Evolutionary conservation across 2,329 filamentous ascomycete species (phyloP), one percentile per base, ranked within the genome.

Genomic region (Xylaria sp.): DNA sequence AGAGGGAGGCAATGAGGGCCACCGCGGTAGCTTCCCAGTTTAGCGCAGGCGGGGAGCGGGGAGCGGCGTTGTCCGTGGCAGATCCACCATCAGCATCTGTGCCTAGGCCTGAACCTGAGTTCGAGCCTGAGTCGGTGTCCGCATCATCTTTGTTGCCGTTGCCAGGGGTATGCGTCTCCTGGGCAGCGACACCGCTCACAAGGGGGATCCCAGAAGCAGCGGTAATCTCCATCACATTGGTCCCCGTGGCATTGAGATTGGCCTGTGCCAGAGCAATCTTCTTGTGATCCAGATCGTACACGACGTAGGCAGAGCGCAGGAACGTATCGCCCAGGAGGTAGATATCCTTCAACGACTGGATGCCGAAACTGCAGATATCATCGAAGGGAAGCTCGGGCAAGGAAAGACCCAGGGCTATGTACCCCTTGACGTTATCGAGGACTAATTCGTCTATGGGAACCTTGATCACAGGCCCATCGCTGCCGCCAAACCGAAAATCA

Each of bases 261-360:
- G 85, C 78, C 75, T 83, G 83, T 12, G 83, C 83, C 4, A 87
- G 70, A 60, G 76, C 83, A 57, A 87, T 76, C 74, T 83, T 75
- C 68, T 81, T 70, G 72, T 84, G 80, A 57, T 75, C 76, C 43
- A 85, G 71, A 68, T 87, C 83, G 71, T 85, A 86, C 57, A 85
- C 83, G 53, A 84, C 82, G 70, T 87, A 87, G 11, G 80, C 79
- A 28, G 77, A 78, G 15, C 81, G 78, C 51, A 83, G 70, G 66
- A 83, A 82, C 3, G 78, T 80, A 68, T 82, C 80, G 46, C 81
- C 81, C 2, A 83, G 77, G 14, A 83, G 74, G 25, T 79, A 81
- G 60, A 72, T 70, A 45, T 69, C 71, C 17, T 77, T 72, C 57
- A 74, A 78, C 11, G 68, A 54, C 68, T 82, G 79, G 60, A 89